Base-by-base conservation (phyloP, 2,329 filamentous ascomycete genomes). In the Corynespora cassiicola region DNA sequence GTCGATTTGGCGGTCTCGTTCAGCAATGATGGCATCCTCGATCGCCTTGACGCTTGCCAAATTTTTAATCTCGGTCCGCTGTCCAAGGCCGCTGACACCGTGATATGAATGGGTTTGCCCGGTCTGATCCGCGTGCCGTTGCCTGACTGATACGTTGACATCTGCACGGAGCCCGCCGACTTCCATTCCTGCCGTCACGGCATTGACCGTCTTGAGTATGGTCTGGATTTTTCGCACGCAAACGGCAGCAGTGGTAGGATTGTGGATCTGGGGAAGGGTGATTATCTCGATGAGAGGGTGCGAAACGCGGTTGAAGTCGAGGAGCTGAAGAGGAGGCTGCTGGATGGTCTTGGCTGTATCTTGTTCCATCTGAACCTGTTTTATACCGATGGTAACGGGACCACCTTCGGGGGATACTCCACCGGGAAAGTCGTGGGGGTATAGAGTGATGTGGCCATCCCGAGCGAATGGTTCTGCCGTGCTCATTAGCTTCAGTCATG, bases 61-160 rank as follows among this genome's bases (percentile, higher is more conserved):
- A 60, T 99, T 99, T 72, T 99, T 99, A 72, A 99, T 97, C 70
- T 99, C 94, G 0, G 91, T 96, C 36, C 92, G 80, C 52, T 90
- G 90, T 2, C 94, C 94, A 0, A 97, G 76, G 0, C 79, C 81
- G 10, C 67, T 70, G 20, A 85, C 74, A 1, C 81, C 81, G 31
- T 75, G 69, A 56, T 86, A 85, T 25, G 76, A 71, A 34, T 75
- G 69, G 5, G 56, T 52, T 3, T 60, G 62, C 0, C 68, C 57
- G 14, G 23, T 30, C 2, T 39, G 30, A 6, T 41, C 22, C 36
- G 56, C 1, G 24, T 48, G 36, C 1, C 82, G 77, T 42, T 85
- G 70, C 9, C 79, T 79, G 7, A 99, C 85, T 3, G 91, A 96
- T 5, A 99, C 92, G 56, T 99, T 99, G 57, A 99, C 88, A 65